Base-by-base conservation (phyloP, 164 flowering plant genomes). In the Akebia trifoliata region DNA sequence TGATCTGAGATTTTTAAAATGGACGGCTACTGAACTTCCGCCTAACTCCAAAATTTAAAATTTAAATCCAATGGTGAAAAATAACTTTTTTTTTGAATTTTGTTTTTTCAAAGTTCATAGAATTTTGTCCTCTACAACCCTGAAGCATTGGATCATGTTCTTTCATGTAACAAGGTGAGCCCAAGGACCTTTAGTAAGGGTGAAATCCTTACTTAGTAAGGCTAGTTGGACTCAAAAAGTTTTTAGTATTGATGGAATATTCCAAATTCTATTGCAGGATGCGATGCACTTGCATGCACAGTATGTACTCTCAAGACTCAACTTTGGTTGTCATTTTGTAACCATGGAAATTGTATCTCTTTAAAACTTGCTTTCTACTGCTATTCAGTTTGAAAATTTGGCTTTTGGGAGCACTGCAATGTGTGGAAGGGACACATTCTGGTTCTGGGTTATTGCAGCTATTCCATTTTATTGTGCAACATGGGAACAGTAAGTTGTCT, bases 401-500 rank as follows among this genome's bases (percentile, higher is more conserved):
- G 97, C 99, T 46, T 90, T 86, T 76, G 96, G 87, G 66, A 94
- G 94, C 80, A 86, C 96, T 42, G 81, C 95, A 26, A 88, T 90
- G 96, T 90, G 95, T 65, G 99, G 96, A 65, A 76, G 80, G 60
- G 35, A 45, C 68, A 60, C 82, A 46, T 90, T 94, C 72, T 90
- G 94, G 97, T 88, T 85, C 69, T 94, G 93, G 91, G 82, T 85
- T 25, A 72, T 94, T 64, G 72, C 97, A 57, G 95, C 95, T 28
- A 67, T 94, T 63, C 84, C 99, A 43, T 94, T 94, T 71, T 86
- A 83, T 76, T 64, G 74, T 66, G 97, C 99, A 31, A 94, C 99
- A 47, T 94, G 99, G 99, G 99, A 94, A 76, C 78, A 82, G 97
- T 94, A 74, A 76, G 95, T 84, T 40, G n/a, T n/a, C n/a, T n/a